Conservation (phyloP, 2,329 filamentous ascomycete species). For the Chaetomium sp. region DNA sequence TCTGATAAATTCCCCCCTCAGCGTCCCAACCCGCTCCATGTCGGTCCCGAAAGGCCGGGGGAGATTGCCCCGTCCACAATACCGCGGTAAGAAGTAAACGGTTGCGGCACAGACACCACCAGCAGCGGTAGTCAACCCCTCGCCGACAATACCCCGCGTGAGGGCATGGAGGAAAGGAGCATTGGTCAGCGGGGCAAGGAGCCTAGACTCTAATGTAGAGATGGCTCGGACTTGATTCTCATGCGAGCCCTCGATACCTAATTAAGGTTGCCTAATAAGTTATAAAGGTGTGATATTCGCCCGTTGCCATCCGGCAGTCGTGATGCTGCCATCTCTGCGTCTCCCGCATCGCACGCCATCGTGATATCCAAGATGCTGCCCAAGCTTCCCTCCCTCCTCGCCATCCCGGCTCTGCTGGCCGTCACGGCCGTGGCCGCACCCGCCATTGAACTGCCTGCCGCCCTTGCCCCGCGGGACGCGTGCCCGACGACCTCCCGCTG, state of each 20-base stretch:
- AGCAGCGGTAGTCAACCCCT: neutral
- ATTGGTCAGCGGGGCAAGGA: conserved; percentile 9
- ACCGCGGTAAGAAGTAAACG: neutral
- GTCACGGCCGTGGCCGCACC: conserved; percentile 14
- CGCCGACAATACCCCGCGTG: neutral
- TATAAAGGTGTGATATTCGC: neutral
- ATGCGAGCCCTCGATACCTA: neutral
- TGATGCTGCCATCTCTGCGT: neutral
- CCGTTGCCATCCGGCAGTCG: neutral
- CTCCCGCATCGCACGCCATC: neutral
- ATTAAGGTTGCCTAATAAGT: too few relatives aligned
- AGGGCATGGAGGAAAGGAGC: neutral
- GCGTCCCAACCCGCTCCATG: neutral
- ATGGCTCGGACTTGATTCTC: neutral
- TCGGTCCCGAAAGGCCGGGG: neutral
- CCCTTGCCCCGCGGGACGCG: conserved; percentile 7
- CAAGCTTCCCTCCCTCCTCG: conserved; percentile 7
- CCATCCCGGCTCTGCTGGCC: conserved; percentile 17
- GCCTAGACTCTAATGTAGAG: neutral
- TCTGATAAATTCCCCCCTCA: conserved; percentile 14
- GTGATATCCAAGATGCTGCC: conserved; percentile 15
- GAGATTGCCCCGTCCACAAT: neutral
- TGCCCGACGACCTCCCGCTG: conserved; percentile 12
- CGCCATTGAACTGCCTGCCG: conserved; percentile 6
- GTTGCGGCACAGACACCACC: neutral